Evolutionary conservation across 345 rosid species (phyloP).

Genomic region (Eucalyptus sp.): DNA sequence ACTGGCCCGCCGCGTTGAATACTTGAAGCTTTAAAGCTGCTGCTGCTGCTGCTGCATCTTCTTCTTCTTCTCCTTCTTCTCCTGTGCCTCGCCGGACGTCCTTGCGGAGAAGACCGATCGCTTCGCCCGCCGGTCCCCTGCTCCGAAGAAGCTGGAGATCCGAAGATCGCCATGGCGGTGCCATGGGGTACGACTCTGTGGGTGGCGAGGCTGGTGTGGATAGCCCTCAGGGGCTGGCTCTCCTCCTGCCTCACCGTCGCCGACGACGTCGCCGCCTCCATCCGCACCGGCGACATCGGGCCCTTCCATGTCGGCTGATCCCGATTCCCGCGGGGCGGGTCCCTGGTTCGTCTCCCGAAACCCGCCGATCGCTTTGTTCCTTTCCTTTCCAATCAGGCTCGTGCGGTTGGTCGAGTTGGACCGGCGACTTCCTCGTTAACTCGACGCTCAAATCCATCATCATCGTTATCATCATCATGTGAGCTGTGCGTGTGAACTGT

Average conservation of each 20-base stretch:
- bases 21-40: background rate
- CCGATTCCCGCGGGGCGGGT: background rate
- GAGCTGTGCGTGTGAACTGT: background rate
- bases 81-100: background rate
- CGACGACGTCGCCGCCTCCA: slow-evolving; percentile 67
- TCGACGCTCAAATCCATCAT: background rate
- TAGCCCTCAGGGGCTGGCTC: slow-evolving; percentile 60
- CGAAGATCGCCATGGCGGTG: slow-evolving; percentile 35
- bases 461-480: background rate
- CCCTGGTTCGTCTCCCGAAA: background rate
- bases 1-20: background rate
- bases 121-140: background rate
- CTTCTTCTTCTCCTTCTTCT: background rate
- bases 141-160: background rate
- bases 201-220: slow-evolving; percentile 61
- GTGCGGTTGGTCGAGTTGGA: background rate
- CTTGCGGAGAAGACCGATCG: background rate
- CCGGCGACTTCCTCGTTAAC: background rate
- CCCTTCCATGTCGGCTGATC: slow-evolving; percentile 70
- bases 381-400: background rate
- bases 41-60: background rate
- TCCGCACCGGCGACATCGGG: slow-evolving; percentile 80
- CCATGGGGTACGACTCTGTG: slow-evolving; percentile 44
- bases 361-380: background rate
- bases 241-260: slow-evolving; percentile 76